phyloP scores from a whole-genome alignment of 495 filamentous ascomycete genomes.

The Xylaria curta region DNA sequence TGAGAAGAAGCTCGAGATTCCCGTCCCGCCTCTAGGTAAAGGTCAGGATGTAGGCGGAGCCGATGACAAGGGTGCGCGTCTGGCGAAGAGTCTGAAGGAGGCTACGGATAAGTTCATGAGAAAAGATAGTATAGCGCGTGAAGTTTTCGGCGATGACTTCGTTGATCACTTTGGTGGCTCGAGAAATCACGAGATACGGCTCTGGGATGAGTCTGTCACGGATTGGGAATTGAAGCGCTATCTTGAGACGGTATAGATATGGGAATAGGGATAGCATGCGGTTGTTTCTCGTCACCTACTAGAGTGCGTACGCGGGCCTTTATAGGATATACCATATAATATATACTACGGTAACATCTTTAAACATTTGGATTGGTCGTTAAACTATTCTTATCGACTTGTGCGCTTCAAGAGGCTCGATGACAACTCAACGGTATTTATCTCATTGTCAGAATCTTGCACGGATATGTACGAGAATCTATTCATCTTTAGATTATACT shows the following conservation, averaged over 20 bases:
- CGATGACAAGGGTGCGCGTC: slow-evolving; percentile 68
- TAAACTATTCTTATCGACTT: background rate
- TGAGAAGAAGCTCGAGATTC: slow-evolving; percentile 84
- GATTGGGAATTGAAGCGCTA: slow-evolving; percentile 85
- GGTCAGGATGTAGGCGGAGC: slow-evolving; percentile 77
- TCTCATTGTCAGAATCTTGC: background rate
- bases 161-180: slow-evolving; percentile 95
- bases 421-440: background rate
- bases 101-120: slow-evolving; percentile 77
- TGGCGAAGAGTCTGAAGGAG: slow-evolving; percentile 84
- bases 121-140: slow-evolving; percentile 80
- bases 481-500: background rate
- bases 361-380: background rate
- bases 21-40: slow-evolving; percentile 80
- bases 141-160: slow-evolving; percentile 93
- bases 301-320: background rate
- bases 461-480: background rate
- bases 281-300: background rate
- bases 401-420: background rate
- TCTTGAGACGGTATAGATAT: slow-evolving; percentile 72
- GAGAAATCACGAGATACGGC: slow-evolving; percentile 83
- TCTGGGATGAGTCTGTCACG: slow-evolving; percentile 96
- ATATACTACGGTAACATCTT: background rate
- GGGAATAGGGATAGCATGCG: background rate
- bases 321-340: slow-evolving; percentile 16